Base-by-base conservation (phyloP, 306 rosid species). In the Quercus agrifolia region DNA sequence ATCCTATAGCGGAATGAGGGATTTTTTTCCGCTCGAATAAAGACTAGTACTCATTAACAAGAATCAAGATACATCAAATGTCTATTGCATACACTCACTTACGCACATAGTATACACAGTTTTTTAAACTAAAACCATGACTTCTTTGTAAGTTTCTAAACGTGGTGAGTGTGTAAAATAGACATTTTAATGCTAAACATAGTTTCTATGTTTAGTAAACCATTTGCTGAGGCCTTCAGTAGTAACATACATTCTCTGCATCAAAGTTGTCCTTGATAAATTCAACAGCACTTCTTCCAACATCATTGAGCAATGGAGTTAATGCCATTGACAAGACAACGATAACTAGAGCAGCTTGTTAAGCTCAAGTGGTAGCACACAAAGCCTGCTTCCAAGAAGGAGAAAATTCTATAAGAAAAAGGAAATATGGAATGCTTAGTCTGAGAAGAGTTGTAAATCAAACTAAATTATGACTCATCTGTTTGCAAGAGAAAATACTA, bases 291-390 rank as follows among this genome's bases (percentile, higher is more conserved):
- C 87, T 90, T 79, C 91, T 88, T 90, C 99, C 99, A 90, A 97
- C 97, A 78, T 96, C 98, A 75, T 93, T 96, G 75, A 96, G 99
- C 80, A 89, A 85, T 10, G 98, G 99, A 55, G 99, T 93, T 74
- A 96, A 84, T 72, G 98, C 98, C 99, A 96, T 93, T 76, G 99
- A 96, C 83, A 96, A 88, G 70, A 96, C 98, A 74, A 96, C 99
- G 84, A 96, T 95, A 78, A 96, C 93, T 73, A 96, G 66, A 96
- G 98, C 82, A 96, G 87, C 86, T 96, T 96, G 89, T 95, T 93
- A 79, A 95, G 97, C 92, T 95, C 99, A 77, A 95, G 99, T 11
- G 99, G 99, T 73, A 95, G 91, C 78, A 95, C 98, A 46, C 99
- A 96, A 83, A 95, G 98, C 78, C 99, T 96, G 94, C 76, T 72